These are phyloP conservation scores for Phialophora verrucosa DNA, from an alignment of 2,329 filamentous ascomycete genomes.

Conservation along the genomic window DNA sequence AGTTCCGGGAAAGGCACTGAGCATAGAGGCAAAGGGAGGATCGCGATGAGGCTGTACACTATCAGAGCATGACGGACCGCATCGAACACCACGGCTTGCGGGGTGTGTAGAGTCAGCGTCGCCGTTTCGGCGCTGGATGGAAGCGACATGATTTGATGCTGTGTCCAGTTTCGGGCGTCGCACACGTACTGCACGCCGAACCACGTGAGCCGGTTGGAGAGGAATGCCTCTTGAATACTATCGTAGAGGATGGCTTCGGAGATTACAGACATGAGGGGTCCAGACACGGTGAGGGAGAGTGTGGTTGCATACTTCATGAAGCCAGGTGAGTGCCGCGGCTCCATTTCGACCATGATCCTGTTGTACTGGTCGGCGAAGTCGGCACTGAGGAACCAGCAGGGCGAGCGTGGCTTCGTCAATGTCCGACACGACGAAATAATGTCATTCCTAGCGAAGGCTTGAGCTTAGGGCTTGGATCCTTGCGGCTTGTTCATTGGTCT, in stretches of 20 bases:
- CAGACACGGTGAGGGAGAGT: background rate
- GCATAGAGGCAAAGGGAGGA: background rate
- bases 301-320: constrained; percentile 2
- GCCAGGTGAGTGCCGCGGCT: background rate
- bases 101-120: background rate
- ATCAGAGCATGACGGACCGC: background rate
- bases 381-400: background rate
- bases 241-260: constrained; percentile 1
- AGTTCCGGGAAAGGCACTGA: background rate
- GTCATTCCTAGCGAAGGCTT: background rate
- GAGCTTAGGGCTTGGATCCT: background rate
- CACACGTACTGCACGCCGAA: background rate
- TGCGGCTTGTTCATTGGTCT: background rate
- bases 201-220: constrained; percentile 1
- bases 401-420: constrained; percentile 3
- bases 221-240: background rate
- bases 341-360: background rate
- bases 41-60: constrained; percentile 2
- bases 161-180: constrained; percentile 4
- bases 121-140: background rate
- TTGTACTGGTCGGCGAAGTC: constrained; percentile 3
- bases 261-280: background rate
- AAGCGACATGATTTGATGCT: constrained; percentile 3
- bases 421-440: constrained; percentile 5
- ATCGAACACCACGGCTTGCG: background rate